Evolutionary conservation across 23 red algal genomes (phyloP).

Genomic region (Cyanidioschyzon merolae): DNA sequence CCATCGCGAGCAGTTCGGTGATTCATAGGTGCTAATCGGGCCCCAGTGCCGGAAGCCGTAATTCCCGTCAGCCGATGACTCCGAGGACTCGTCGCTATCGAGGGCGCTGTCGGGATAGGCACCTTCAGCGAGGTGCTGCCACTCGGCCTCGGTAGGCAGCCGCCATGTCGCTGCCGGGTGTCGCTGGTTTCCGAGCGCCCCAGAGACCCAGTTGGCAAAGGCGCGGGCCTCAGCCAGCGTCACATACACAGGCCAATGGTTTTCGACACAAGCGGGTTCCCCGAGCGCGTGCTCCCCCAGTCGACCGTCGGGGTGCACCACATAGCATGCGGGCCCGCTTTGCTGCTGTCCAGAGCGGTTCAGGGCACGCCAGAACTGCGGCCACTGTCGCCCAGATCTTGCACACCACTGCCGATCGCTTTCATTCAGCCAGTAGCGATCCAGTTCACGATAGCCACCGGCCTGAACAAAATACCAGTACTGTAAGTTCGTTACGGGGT

Average conservation of each 20-base stretch:
- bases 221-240: constrained; percentile 84
- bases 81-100: not conserved
- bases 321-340: not conserved
- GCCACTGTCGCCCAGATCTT: not conserved
- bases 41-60: not conserved
- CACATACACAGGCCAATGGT: constrained; percentile 52
- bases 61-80: not conserved
- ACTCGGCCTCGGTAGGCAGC: constrained; percentile 62
- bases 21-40: not conserved
- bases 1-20: not conserved
- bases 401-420: not conserved
- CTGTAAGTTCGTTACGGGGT: constrained; percentile 59
- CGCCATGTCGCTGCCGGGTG: not conserved
- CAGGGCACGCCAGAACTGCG: constrained; percentile 29
- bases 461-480: constrained; percentile 47
- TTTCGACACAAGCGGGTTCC: not conserved
- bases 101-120: not conserved
- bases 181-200: not conserved
- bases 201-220: constrained; percentile 49
- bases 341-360: not conserved
- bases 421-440: constrained; percentile 33
- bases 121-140: constrained; percentile 37
- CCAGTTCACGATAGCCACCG: constrained; percentile 50
- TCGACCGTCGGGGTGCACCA: not conserved
- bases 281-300: not conserved